phyloP scores from a whole-genome alignment of 2,329 filamentous ascomycete species.

The Cryphonectria carpinicola region DNA sequence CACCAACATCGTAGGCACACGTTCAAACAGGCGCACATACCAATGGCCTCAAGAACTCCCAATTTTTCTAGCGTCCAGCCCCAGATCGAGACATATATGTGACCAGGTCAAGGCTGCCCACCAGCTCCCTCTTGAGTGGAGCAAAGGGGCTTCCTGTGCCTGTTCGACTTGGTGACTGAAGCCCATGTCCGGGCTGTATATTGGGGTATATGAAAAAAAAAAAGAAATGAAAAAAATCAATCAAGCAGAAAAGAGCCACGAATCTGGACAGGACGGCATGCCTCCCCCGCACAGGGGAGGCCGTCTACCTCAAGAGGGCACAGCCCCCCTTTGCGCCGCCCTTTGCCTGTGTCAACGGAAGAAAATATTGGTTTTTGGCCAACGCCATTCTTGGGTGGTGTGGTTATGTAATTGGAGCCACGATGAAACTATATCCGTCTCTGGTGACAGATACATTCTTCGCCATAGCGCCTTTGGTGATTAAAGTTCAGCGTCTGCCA shows the following conservation, averaged over 20 bases:
- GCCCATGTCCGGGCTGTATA: conserved; percentile 24
- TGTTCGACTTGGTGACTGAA: neutral
- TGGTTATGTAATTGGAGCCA: too few relatives aligned
- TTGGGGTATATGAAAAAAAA: conserved; percentile 24
- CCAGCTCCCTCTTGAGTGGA: neutral
- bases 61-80: neutral
- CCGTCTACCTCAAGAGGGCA: conserved; percentile 14
- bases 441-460: neutral
- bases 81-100: neutral
- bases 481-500: neutral
- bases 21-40: neutral
- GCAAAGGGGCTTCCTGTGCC: neutral
- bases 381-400: neutral
- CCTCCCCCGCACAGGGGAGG: neutral
- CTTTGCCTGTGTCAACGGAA: conserved; percentile 23
- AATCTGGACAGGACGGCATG: neutral
- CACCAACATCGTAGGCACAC: neutral
- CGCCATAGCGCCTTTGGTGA: neutral
- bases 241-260: neutral
- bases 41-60: neutral
- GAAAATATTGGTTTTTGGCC: neutral
- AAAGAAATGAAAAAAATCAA: conserved; percentile 20
- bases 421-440: neutral
- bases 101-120: neutral
- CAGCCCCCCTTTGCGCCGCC: conserved; percentile 15